Base-by-base conservation (phyloP, 2,329 filamentous ascomycete species). In the Tolypocladium cylindrosporum region DNA sequence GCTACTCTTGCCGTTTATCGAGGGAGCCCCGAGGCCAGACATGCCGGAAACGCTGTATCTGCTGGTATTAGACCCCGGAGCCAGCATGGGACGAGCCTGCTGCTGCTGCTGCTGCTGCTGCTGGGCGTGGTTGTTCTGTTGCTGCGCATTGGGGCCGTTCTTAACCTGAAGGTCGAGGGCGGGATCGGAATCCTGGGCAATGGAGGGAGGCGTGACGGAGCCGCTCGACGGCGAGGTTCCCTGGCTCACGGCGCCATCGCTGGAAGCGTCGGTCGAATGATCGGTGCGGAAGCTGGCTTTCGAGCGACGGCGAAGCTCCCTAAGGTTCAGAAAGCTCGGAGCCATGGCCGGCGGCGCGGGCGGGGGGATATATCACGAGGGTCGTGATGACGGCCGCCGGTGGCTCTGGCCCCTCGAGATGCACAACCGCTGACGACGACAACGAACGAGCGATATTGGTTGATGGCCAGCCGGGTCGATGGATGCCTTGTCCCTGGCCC, bases 281-380 rank as follows among this genome's bases (percentile, higher is more conserved):
- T 82, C 81, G 54, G 84, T 86, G 59, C 82, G 84, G 74, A 91
- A 87, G 77, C 86, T 91, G 60, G 86, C 82, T 71, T 80, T 87
- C 58, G 89, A 94, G 65, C 87, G 86, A 65, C 90, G 84, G 65
- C 90, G 88, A 58, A 96, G 75, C 68, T 88, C 85, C 72, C 85
- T 90, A 66, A 83, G 72, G 64, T 72, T 81, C 61, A 94, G 79
- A 68, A 95, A 90, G 50, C 86, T 75, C 40, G 82, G 80, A 58
- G 81, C 77, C 82, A 85, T 85, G 63, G 62, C 61, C 63, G 63
- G 55, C 41, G 57, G 51, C 13, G 57, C 54, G 39, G 50, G 13
- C 19, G 27, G 31, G 37, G 31, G 48, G 21, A 4, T 48, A 42
- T 39, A 45, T 54, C 39, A 51, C 34, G 53, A 57, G 27, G 24